These are phyloP conservation scores for Aquilaria yunnanensis DNA, from an alignment of 345 rosid genomes.

Conservation along the genomic window DNA sequence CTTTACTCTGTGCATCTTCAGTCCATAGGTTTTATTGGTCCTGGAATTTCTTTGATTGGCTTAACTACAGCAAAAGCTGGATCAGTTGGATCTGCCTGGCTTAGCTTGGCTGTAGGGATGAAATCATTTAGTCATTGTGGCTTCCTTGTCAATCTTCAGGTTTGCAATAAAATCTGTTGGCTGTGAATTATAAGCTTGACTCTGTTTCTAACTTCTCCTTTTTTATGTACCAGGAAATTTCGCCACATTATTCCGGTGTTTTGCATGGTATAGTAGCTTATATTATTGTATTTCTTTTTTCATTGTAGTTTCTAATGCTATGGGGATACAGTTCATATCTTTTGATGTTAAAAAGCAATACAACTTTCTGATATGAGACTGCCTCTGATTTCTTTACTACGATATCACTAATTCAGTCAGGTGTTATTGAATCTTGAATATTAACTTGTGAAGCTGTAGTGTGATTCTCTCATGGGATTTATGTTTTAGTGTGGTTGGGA, in stretches of 20 bases:
- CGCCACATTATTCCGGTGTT: slow-evolving; percentile 89
- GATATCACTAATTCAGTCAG: no score
- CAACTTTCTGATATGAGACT: no score
- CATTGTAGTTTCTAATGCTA: no score
- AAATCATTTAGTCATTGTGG: slow-evolving; percentile 97
- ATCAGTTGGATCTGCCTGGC: slow-evolving; percentile 82
- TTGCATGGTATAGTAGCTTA: slow-evolving; percentile 52
- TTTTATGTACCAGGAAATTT: slow-evolving; percentile 61
- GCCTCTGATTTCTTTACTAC: no score
- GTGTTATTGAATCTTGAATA: no score
- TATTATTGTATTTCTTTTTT: no score
- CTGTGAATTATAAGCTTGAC: background rate
- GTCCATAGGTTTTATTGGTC: slow-evolving; percentile 89
- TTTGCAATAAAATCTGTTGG: slow-evolving; percentile 14
- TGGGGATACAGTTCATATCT: no score
- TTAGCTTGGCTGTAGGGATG: slow-evolving; percentile 80
- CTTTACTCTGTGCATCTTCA: slow-evolving; percentile 26
- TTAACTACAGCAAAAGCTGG: slow-evolving; percentile 71
- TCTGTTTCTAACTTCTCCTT: slow-evolving; percentile 18
- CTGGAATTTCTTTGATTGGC: slow-evolving; percentile 77
- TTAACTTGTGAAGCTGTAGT: no score
- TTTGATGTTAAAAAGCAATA: no score
- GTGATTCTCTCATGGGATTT: no score
- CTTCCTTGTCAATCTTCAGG: slow-evolving; percentile 96
- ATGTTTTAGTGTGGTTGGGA: no score